Percentiles rank a stretch among this genome's conserved stretches.
phyloP scores from a whole-genome alignment of 2,329 filamentous ascomycete species.

The Fusarium protoensiforme region DNA sequence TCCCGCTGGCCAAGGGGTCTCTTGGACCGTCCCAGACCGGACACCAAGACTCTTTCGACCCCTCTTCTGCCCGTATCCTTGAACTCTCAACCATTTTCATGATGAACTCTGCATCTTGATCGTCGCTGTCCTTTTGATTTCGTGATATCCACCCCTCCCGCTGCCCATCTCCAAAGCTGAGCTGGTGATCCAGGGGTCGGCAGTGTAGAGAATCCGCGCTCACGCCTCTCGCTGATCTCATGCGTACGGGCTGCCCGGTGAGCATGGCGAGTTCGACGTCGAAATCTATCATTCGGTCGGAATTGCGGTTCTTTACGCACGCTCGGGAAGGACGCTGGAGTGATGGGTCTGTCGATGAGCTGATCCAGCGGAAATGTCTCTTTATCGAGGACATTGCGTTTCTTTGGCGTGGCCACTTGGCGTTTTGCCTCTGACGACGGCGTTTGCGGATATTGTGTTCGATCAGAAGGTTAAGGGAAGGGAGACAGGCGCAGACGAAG shows the following conservation, averaged over 20 bases:
- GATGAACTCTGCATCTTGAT: conserved; percentile 24
- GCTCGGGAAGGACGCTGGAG: neutral
- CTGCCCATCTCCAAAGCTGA: conserved; percentile 26
- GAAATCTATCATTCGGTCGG: conserved; percentile 23
- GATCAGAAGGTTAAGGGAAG: conserved; percentile 30
- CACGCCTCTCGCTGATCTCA: neutral
- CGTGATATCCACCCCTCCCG: conserved; percentile 32
- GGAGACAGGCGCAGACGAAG: conserved; percentile 38
- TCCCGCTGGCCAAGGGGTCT: conserved; percentile 24
- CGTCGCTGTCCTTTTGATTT: neutral
- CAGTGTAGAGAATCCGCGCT: conserved; percentile 10
- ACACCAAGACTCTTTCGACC: conserved; percentile 35
- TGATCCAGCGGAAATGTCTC: conserved; percentile 26
- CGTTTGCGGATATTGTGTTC: conserved; percentile 25
- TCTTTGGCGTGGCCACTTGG: conserved; percentile 2
- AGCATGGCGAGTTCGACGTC: conserved; percentile 38
- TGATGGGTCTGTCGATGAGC: conserved; percentile 17
- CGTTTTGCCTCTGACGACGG: neutral
- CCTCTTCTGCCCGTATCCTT: conserved; percentile 24
- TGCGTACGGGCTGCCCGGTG: conserved; percentile 22
- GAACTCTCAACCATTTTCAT: conserved; percentile 36
- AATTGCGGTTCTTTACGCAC: neutral
- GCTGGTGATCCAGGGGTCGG: conserved; percentile 17
- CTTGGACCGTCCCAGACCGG: conserved; percentile 38
- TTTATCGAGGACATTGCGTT: neutral